Conservation (phyloP, 371 early-diverging fungal genomes). For the Fennellomyces sp. region DNA sequence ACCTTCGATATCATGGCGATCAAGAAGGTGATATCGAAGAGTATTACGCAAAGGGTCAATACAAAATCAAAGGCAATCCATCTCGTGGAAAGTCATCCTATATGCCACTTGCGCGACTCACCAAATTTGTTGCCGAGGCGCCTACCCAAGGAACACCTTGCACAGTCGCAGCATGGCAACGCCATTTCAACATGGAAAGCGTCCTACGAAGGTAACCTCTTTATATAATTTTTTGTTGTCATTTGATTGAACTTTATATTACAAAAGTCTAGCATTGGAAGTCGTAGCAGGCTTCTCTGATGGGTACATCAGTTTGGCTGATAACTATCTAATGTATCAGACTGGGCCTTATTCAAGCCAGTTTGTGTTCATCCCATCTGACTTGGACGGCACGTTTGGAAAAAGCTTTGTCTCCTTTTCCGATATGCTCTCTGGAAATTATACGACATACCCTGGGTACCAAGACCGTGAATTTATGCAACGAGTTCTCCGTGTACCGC, state of each 20-base stretch:
- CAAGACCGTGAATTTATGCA: constrained; percentile 11
- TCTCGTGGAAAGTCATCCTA: background rate
- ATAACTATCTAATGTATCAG: constrained; percentile 31
- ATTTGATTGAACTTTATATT: too few relatives aligned
- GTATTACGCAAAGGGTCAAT: background rate
- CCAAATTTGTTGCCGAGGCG: background rate
- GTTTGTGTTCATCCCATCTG: constrained; percentile 26
- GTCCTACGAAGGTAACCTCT: constrained; percentile 25
- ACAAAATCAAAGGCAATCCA: background rate
- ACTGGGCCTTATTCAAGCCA: constrained; percentile 10
- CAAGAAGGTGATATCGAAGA: background rate
- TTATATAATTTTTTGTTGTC: background rate
- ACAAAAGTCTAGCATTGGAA: constrained; percentile 28
- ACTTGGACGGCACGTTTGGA: constrained; percentile 32
- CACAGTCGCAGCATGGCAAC: background rate
- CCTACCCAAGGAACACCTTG: background rate
- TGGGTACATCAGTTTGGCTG: constrained; percentile 28
- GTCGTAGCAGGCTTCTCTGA: constrained; percentile 32
- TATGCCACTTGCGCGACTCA: constrained; percentile 1
- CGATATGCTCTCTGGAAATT: constrained; percentile 26
- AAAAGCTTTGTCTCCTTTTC: constrained; percentile 8
- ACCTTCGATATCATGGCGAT: background rate
- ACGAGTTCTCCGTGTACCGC: constrained; percentile 3
- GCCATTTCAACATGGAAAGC: constrained; percentile 15
- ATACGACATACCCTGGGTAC: constrained; percentile 18